Evolutionary conservation across 257 asterid species (phyloP), one percentile per base, ranked within the genome.

Genomic region (Datura wrightii): DNA sequence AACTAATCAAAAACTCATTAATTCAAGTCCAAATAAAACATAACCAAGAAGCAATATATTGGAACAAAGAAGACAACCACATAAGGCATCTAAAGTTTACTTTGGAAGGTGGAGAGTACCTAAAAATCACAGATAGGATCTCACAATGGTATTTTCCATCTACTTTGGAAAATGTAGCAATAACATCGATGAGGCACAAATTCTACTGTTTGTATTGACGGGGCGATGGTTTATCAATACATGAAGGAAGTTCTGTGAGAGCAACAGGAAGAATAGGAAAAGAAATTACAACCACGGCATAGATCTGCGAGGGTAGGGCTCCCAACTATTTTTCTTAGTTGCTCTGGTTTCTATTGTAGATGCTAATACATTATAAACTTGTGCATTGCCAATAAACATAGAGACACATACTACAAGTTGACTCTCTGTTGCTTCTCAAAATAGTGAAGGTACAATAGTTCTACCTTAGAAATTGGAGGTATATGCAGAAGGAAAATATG

Each of bases 361-460:
- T 7, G 76, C 76, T 67, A 39, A 24, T 69, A 74, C 81, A 1
- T 24, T 13, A 74, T 74, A 74, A 11, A 74, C 81, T 50, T 4
- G 60, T 74, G n/a, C 44, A 10, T 74, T 24, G 60, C 42, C 46
- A 11, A 74, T 74, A 11, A 62, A 62, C 69, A 62, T 62, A 62
- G 39, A 62, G 69, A 19, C 3, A 1, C 16, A 24, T 62, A 62
- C 69, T 62, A 62, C 36, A n/a, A 71, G 80, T 48, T 19, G 59
- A 74, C 80, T 74, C 59, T 48, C 14, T 24, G 81, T 50, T 74
- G 44, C 60, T 74, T 14, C 81, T 50, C 60, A 74, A 24, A 44
- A 74, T 74, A 24, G 58, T 46, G 37, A n/a, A 72, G 79, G 39
- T 39, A 39, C 78, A 39, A 39, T 6, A 69, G 31, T 41, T 67